phyloP scores from a whole-genome alignment of 331 rosid species.

The Stylosanthes scabra region DNA sequence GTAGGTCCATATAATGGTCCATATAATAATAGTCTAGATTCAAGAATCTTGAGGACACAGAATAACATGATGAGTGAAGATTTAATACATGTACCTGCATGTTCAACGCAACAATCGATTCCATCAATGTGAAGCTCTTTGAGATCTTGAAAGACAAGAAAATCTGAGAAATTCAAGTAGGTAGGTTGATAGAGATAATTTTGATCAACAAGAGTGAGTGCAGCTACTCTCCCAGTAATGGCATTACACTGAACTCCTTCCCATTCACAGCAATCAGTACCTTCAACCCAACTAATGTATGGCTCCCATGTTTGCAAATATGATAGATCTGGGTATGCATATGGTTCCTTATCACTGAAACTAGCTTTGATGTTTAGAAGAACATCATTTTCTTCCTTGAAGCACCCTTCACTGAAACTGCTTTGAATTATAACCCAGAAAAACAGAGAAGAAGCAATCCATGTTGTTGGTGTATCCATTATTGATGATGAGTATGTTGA shows the following conservation, averaged over 20 bases:
- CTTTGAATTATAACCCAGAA: background rate
- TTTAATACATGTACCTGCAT: background rate
- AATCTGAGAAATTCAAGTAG: constrained; percentile 26
- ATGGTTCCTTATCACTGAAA: background rate
- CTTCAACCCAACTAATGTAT: background rate
- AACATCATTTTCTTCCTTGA: constrained; percentile 29
- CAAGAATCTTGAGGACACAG: too few relatives aligned
- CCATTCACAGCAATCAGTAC: constrained; percentile 36
- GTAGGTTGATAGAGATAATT: background rate
- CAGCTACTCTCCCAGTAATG: constrained; percentile 12
- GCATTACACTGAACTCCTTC: constrained; percentile 23
- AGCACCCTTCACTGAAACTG: constrained; percentile 27
- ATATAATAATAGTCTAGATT: too few relatives aligned
- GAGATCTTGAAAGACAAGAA: constrained; percentile 10
- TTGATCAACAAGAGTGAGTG: background rate
- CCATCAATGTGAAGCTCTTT: background rate
- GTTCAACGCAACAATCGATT: background rate
- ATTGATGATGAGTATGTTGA: too few relatives aligned
- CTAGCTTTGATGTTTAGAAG: constrained; percentile 7
- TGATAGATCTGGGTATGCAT: background rate
- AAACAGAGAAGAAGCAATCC: background rate
- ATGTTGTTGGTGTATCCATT: too few relatives aligned
- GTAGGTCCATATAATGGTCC: too few relatives aligned
- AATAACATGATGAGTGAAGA: background rate
- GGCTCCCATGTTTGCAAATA: background rate